Conservation (phyloP, 164 flowering plant genomes). For the Houttuynia cordata region DNA sequence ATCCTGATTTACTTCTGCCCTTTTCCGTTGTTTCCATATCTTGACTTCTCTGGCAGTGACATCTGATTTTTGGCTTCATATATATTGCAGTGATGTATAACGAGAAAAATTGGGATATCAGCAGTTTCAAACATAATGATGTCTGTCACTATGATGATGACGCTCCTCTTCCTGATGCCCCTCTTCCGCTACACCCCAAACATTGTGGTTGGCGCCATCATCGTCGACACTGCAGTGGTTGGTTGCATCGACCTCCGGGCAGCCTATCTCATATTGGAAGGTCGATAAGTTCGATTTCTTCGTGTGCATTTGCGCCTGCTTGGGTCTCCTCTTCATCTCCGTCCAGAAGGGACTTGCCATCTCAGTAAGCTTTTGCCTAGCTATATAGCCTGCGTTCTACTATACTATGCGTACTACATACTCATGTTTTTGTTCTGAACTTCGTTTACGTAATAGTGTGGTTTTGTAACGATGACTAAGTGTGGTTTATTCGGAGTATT, state of each 20-base stretch:
- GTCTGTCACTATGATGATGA: conserved; percentile 79
- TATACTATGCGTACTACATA: too few species aligned
- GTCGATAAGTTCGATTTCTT: conserved; percentile 74
- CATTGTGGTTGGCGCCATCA: conserved; percentile 72
- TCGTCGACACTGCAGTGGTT: conserved; percentile 70
- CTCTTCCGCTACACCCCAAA: conserved; percentile 86
- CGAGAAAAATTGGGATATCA: too few species aligned
- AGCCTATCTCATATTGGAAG: conserved; percentile 60
- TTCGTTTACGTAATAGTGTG: too few species aligned
- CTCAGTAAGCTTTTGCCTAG: conserved; percentile 35
- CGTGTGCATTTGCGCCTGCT: conserved; percentile 61
- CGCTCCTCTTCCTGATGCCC: conserved; percentile 86
- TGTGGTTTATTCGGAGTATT: not conserved
- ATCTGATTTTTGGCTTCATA: too few species aligned
- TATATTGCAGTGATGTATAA: too few species aligned
- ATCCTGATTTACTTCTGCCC: too few species aligned
- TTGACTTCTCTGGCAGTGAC: too few species aligned
- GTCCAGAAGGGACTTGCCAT: conserved; percentile 73
- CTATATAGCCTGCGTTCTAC: not conserved
- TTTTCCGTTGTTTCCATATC: too few species aligned
- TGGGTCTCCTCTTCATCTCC: conserved; percentile 75
- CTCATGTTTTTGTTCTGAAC: too few species aligned
- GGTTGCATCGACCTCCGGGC: conserved; percentile 80
- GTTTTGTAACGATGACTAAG: too few species aligned
- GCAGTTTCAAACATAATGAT: conserved; percentile 81